A percentile compares a stretch with the other conserved stretches of the same genome.
These are phyloP conservation scores for Pestalotiopsis sp. DNA, from an alignment of 2,329 filamentous ascomycete species.

Conservation along the genomic window DNA sequence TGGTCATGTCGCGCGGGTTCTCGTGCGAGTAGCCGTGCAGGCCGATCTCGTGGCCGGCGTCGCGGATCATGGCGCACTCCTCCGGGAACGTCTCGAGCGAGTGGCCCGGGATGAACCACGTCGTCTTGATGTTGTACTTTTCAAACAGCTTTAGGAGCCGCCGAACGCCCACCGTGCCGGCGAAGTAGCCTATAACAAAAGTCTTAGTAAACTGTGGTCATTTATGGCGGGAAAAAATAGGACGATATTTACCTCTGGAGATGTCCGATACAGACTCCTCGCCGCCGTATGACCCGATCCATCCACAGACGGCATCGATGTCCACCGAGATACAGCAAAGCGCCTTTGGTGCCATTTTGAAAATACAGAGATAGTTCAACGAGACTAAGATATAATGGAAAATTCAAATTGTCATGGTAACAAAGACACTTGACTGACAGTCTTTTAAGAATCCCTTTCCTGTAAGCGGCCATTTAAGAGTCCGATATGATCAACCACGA, in stretches of 20 bases:
- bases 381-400: neutral
- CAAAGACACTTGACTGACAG: neutral
- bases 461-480: no score
- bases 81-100: slow-evolving; percentile 68
- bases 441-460: no score
- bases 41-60: slow-evolving; percentile 60
- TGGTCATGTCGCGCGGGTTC: slow-evolving; percentile 71
- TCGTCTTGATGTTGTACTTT: slow-evolving; percentile 56
- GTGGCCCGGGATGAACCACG: slow-evolving; percentile 48
- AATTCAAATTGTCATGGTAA: neutral
- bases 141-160: slow-evolving; percentile 67
- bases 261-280: slow-evolving; percentile 75
- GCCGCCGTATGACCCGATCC: slow-evolving; percentile 77
- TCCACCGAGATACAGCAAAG: slow-evolving; percentile 52
- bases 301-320: slow-evolving; percentile 73
- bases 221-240: neutral
- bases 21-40: slow-evolving; percentile 64
- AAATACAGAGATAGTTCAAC: neutral
- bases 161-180: slow-evolving; percentile 67
- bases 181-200: slow-evolving; percentile 49
- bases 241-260: slow-evolving; percentile 54
- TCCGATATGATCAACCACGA: no score
- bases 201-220: neutral
- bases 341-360: neutral
- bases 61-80: slow-evolving; percentile 62